These are phyloP conservation scores for Alloteropsis angusta DNA, from an alignment of 202 grass and related monocot genomes.

Conservation along the genomic window DNA sequence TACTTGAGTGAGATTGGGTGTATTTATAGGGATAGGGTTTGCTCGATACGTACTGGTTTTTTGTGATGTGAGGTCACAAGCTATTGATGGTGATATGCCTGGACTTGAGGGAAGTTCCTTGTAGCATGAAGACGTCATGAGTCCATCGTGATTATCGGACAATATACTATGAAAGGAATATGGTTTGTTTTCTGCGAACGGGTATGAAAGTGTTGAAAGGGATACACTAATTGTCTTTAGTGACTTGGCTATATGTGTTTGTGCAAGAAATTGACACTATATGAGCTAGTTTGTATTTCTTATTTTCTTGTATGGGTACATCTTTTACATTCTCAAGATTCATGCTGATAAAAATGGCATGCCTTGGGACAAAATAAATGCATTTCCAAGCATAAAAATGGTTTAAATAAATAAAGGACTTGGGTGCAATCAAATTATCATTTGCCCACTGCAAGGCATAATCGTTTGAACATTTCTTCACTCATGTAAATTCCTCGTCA, in stretches of 20 bases:
- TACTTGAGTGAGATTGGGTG: background rate
- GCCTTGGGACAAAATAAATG: too few species aligned
- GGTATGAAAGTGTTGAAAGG: background rate
- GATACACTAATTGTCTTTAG: background rate
- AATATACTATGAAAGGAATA: background rate
- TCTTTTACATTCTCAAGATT: background rate
- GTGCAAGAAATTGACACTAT: background rate
- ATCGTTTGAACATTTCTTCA: slow-evolving; percentile 17
- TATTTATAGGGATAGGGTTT: background rate
- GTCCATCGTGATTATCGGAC: background rate
- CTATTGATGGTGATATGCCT: background rate
- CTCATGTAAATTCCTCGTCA: background rate
- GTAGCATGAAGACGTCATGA: background rate
- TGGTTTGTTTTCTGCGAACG: background rate
- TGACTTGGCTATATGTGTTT: background rate
- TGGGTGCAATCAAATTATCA: background rate
- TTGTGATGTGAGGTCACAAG: background rate
- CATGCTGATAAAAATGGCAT: background rate
- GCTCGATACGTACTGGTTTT: background rate
- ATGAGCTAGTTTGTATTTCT: background rate
- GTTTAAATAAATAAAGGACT: background rate
- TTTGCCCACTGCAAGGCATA: background rate
- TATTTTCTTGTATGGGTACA: background rate
- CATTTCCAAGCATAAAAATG: background rate
- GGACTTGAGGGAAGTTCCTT: background rate